These are phyloP conservation scores for Dactylellina haptotyla DNA, from an alignment of 2,329 filamentous ascomycete genomes.

Conservation along the genomic window DNA sequence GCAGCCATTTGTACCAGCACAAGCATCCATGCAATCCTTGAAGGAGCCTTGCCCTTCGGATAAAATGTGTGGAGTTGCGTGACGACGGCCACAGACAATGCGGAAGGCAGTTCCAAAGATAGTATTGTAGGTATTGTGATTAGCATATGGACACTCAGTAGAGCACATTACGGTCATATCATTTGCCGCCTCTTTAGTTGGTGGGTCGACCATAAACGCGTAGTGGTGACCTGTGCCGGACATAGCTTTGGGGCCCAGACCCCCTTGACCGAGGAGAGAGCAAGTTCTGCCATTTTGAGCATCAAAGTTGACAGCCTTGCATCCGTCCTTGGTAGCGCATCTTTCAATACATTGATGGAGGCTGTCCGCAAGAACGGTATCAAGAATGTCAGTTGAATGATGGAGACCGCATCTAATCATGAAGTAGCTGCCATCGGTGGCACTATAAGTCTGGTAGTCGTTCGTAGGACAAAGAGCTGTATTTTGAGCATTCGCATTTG, in stretches of 20 bases:
- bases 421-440: conserved; percentile 36
- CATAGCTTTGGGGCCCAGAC: conserved; percentile 1
- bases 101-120: conserved; percentile 36
- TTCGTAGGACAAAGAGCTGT: conserved; percentile 30
- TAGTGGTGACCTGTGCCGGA: conserved; percentile 24
- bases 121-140: conserved; percentile 39
- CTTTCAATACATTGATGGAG: conserved; percentile 36
- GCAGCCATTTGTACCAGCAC: conserved; percentile 35
- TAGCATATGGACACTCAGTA: conserved; percentile 37
- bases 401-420: conserved; percentile 34
- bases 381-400: conserved; percentile 16
- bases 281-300: conserved; percentile 9
- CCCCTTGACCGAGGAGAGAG: conserved; percentile 29
- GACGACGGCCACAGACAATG: conserved; percentile 29
- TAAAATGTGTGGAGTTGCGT: conserved; percentile 42
- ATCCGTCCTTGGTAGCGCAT: conserved; percentile 31
- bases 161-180: conserved; percentile 43
- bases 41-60: conserved; percentile 35
- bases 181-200: conserved; percentile 24
- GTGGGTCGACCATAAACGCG: conserved; percentile 42
- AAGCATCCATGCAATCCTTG: conserved; percentile 44
- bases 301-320: conserved; percentile 32
- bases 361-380: neutral
- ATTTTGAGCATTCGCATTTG: conserved; percentile 22
- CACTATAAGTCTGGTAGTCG: conserved; percentile 34